Base-by-base conservation (phyloP, 2,329 filamentous ascomycete species). In the Botrytis porri region DNA sequence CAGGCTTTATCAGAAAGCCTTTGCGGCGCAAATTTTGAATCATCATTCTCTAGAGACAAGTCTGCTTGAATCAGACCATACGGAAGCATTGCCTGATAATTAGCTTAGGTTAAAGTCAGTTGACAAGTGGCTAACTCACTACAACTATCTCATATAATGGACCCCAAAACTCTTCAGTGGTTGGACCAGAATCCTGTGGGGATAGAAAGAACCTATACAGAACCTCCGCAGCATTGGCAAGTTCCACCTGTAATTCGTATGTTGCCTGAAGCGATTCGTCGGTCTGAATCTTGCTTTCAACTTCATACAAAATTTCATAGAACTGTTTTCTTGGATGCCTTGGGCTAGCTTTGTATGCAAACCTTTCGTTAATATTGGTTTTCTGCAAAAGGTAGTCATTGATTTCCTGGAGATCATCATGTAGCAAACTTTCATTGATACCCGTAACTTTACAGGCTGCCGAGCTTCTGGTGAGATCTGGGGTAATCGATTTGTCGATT, bases 191-290 rank as follows among this genome's bases (percentile, higher is more conserved):
- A 35, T 81, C 81, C 1, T 77, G 73, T 0, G 76, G 54, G 0
- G 85, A 84, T 12, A 86, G 77, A 73, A 86, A 86, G 54, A 85
- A 82, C 12, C 78, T 77, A 74, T 84, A 85, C 0, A 85, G 48
- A 2, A 78, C 74, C 51, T 85, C 82, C 2, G 82, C 81, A 43
- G 80, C 80, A 73, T 85, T 85, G 71, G 84, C 82, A 0, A 86
- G 75, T 45, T 83, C 83, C 14, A 84, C 75, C 3, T 37, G 78
- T 74, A n/a, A 72, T 62, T 75, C 79, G 74, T 70, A 80, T 43
- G 75, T 74, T 32, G 43, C 39, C 25, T 41, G 70, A 22, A 78
- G 74, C 25, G 77, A 77, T 37, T 73, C 67, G 51, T 78, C 75
- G 3, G 32, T 25, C 64, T 54, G 64, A 29, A 66, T 29, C 74